Evolutionary conservation across 2,329 filamentous ascomycete species (phyloP), one percentile per base, ranked within the genome.

Genomic region (Phialophora chinensis): DNA sequence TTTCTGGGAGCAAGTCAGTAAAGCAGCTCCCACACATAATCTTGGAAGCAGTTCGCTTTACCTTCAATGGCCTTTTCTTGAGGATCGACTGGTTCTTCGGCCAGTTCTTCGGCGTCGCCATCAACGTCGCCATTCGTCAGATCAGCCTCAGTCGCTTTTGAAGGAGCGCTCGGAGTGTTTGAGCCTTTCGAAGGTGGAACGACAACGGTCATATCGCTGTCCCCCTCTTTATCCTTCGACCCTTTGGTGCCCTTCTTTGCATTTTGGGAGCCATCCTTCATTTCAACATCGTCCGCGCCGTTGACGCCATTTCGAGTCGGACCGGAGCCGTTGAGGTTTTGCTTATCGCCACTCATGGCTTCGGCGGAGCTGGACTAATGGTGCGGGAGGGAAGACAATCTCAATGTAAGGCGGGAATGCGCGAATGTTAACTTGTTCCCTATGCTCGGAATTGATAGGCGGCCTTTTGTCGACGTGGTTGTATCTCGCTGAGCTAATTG

Each of bases 141-240:
- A 77, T 93, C 91, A 60, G 85, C 88, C 73, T 92, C 89, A 66
- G 83, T 83, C 75, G 90, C 87, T 71, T 87, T 83, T 35, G 82
- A 79, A 62, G 83, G 79, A 69, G 85, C 83, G 72, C 82, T 82
- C 66, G 88, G 85, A 65, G 85, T 79, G 80, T 87, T 83, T 69
- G 84, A 81, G 74, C 82, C 81, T 83, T 92, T 92, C 71, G 88
- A 86, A 65, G 89, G 89, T 62, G 90, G 90, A 53, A 92, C 89
- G 73, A 93, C 90, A 71, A 92, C 90, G 59, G 90, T 92, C 89
- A 92, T 92, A 82, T 92, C 90, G 74, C 83, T 88, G 73, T 91
- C 90, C 74, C 85, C 88, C 75, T 92, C 88, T 82, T 89, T 90
- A 74, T 85, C 85, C 80, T 88, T 90, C 75, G 82, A 79, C 73